Base-by-base conservation (phyloP, 257 asterid genomes). In the Phtheirospermum japonicum region DNA sequence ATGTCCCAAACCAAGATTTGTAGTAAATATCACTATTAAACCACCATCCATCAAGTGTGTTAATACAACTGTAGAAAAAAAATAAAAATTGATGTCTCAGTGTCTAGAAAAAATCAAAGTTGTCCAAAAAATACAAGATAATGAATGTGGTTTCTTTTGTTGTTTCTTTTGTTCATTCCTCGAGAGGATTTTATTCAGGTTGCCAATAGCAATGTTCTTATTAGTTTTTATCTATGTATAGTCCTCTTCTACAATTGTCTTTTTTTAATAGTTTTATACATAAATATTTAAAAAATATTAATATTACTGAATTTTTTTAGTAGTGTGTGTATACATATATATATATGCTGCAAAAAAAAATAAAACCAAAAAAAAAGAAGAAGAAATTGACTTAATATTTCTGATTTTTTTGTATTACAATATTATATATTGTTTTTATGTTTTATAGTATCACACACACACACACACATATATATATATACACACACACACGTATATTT, bases 241-340 rank as follows among this genome's bases (percentile, higher is more conserved):
- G 89, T 77, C 86, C 31, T 75, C 85, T 66, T 72, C 88, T 12
- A 73, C 90, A 14, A 68, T 85, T 59, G 53, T 82, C 45, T 34
- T 87, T 61, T 79, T n/a, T n/a, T n/a, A n/a, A n/a, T n/a, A n/a
- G n/a, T n/a, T n/a, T n/a, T n/a, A n/a, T n/a, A n/a, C n/a, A n/a
- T n/a, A n/a, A n/a, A n/a, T n/a, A n/a, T n/a, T n/a, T n/a, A n/a
- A n/a, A n/a, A n/a, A n/a, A n/a, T n/a, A n/a, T n/a, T n/a, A n/a
- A n/a, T n/a, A n/a, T n/a, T n/a, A n/a, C n/a, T n/a, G n/a, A n/a
- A n/a, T n/a, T n/a, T n/a, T n/a, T n/a, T n/a, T n/a, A n/a, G n/a
- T n/a, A n/a, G n/a, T n/a, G n/a, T n/a, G n/a, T n/a, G n/a, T n/a
- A n/a, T n/a, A n/a, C n/a, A n/a, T n/a, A n/a, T n/a, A n/a, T n/a